Percentiles rank a stretch among this genome's conserved stretches.
phyloP scores from a whole-genome alignment of 768 basidiomycete genomes.

The Lentinula guzmanii region DNA sequence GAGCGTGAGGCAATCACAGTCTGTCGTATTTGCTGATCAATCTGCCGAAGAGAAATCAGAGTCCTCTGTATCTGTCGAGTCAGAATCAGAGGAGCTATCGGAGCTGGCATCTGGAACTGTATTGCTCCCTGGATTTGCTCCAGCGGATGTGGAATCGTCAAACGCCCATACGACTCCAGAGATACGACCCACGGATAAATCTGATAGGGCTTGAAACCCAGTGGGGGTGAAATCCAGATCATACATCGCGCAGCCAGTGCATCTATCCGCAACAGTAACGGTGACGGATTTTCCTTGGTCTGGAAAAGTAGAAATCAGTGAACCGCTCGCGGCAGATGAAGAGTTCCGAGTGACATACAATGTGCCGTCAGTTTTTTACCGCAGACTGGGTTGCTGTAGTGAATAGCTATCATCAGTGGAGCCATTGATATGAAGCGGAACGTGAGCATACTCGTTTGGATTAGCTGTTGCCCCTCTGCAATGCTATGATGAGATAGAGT shows the following conservation, averaged over 20 bases:
- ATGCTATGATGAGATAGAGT: not conserved
- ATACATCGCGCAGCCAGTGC: slow-evolving; percentile 28
- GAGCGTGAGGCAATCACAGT: no score
- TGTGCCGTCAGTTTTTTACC: slow-evolving; percentile 21
- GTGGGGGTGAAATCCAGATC: slow-evolving; percentile 35
- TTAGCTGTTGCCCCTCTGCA: not conserved
- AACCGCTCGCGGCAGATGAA: no score
- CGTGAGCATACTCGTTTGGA: not conserved
- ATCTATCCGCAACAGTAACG: slow-evolving; percentile 38
- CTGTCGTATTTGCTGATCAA: not conserved
- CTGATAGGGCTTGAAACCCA: slow-evolving; percentile 30
- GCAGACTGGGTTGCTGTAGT: slow-evolving; percentile 42
- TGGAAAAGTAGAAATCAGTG: slow-evolving; percentile 12
- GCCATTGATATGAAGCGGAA: not conserved
- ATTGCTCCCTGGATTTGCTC: not conserved
- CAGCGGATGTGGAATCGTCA: not conserved
- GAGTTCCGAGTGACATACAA: slow-evolving; percentile 23
- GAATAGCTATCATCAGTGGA: not conserved
- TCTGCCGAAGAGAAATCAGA: no score
- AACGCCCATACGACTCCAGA: slow-evolving; percentile 26
- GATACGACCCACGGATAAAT: slow-evolving; percentile 28
- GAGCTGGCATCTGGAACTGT: not conserved
- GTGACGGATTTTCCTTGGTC: slow-evolving; percentile 27
- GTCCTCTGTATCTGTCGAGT: no score
- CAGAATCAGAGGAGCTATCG: not conserved